Evolutionary conservation across 2,329 filamentous ascomycete species (phyloP), one percentile per base, ranked within the genome.

Genomic region (Sarocladiaceae sp.): DNA sequence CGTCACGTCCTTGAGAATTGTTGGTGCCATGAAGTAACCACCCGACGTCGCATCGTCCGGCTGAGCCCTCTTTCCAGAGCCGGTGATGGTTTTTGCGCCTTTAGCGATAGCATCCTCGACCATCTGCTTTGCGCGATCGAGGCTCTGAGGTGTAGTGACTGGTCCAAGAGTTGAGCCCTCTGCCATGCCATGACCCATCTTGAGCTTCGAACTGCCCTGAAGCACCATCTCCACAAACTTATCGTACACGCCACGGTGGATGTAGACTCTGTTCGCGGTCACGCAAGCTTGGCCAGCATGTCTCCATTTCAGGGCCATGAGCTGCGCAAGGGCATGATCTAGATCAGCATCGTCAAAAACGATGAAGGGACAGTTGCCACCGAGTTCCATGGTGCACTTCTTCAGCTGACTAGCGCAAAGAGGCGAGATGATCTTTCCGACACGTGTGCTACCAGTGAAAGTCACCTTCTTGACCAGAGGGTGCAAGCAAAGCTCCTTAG

Each of bases 281-380:
- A 89, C 84, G 61, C 86, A 90, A 0, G 86, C 88, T 68, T 90
- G 87, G 20, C 87, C 86, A 1, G 83, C 86, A 56, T 79, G 82
- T 47, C 86, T 80, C 77, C 89, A 90, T 63, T 90, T 90, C 54
- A 80, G 84, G 3, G 53, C 56, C 59, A 66, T 79, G 28, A 86
- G 83, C 20, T 85, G 86, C 0, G 73, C 71, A 13, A 90, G 80
- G 0, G 87, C 86, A 18, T 74, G 72, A 39, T 88, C 84, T 17
- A 87, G 57, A 53, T 88, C 75, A n/a, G 85, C 84, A 61, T 89
- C 85, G 22, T 86, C 79, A 42, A 86, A 77, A 1, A 89, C 76
- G 50, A 90, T 77, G 1, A 83, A 79, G 1, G 78, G 79, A 1
- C 82, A 83, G 62, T 90, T 90, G 1, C 86, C 86, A 0, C 87